Percentiles rank a stretch among this genome's conserved stretches.
phyloP scores from a whole-genome alignment of 352 stramenopile genomes.

The Globisporangium takayamanum region DNA sequence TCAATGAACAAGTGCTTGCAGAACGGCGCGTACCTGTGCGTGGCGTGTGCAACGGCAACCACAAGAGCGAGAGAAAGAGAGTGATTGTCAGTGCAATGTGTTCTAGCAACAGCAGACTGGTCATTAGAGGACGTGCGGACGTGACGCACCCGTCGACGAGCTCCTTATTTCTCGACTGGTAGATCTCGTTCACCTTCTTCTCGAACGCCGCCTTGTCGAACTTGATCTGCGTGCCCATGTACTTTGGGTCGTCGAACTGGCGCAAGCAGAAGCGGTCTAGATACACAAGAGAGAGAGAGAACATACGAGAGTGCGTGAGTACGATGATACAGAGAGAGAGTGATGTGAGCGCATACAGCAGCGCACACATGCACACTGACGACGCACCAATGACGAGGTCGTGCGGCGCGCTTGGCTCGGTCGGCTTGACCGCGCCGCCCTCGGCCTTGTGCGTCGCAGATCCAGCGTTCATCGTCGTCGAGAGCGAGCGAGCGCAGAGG shows the following conservation, averaged over 20 bases:
- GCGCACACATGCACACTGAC: not conserved
- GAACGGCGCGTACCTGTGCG: conserved; percentile 93
- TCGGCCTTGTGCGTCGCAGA: conserved; percentile 26
- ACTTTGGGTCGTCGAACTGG: conserved; percentile 80
- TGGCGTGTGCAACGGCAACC: not conserved
- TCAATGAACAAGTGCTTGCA: conserved; percentile 98
- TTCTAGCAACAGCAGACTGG: too few relatives aligned
- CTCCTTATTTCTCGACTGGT: conserved; percentile 46
- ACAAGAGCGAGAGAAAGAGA: not conserved
- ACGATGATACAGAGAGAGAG: not conserved
- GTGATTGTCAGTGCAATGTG: conserved; percentile 3
- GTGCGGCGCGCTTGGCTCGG: conserved; percentile 20
- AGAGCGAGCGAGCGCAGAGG: conserved; percentile 20
- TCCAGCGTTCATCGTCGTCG: conserved; percentile 29
- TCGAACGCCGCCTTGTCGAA: conserved; percentile 76
- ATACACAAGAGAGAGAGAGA: not conserved
- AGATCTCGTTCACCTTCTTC: conserved; percentile 80
- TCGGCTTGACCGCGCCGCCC: conserved; percentile 16
- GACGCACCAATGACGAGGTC: conserved; percentile 53
- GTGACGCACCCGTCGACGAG: conserved; percentile 56
- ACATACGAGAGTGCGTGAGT: not conserved
- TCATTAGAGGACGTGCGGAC: too few relatives aligned
- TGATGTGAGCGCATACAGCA: not conserved
- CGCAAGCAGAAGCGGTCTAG: conserved; percentile 76
- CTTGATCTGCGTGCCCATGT: conserved; percentile 62